A percentile compares a stretch with the other conserved stretches of the same genome.
Evolutionary conservation across 2,329 filamentous ascomycete genomes (phyloP).

Genomic region (Alternaria solani): DNA sequence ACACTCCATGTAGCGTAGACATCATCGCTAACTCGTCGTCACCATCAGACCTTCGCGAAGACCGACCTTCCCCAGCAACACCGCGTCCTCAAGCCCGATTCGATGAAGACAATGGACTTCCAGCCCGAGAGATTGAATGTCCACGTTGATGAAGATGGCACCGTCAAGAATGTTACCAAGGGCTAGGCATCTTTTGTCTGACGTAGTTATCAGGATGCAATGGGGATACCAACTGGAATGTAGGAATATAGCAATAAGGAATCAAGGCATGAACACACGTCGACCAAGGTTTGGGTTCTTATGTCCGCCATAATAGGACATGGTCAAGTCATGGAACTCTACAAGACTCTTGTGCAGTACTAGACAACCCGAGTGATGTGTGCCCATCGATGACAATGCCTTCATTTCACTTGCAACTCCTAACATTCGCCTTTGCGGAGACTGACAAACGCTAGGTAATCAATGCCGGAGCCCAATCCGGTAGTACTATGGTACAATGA

Average conservation of each 20-base stretch:
- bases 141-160: slow-evolving; percentile 59
- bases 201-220: neutral
- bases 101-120: slow-evolving; percentile 58
- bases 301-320: neutral
- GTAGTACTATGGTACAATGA: neutral
- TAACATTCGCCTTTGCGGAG: neutral
- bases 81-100: slow-evolving; percentile 57
- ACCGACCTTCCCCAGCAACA: slow-evolving; percentile 58
- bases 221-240: neutral
- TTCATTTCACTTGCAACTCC: neutral
- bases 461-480: neutral
- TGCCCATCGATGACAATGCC: neutral
- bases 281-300: neutral
- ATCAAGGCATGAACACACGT: neutral
- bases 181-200: slow-evolving; percentile 43
- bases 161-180: slow-evolving; percentile 58
- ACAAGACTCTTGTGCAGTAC: neutral
- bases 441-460: neutral
- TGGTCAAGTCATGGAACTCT: neutral
- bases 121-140: slow-evolving; percentile 60
- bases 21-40: neutral
- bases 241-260: neutral
- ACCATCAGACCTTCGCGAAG: slow-evolving; percentile 58
- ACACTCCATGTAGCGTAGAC: no score
- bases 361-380: neutral